Evolutionary conservation across 164 flowering plant species (phyloP).

Genomic region (Tetracentron sinense): DNA sequence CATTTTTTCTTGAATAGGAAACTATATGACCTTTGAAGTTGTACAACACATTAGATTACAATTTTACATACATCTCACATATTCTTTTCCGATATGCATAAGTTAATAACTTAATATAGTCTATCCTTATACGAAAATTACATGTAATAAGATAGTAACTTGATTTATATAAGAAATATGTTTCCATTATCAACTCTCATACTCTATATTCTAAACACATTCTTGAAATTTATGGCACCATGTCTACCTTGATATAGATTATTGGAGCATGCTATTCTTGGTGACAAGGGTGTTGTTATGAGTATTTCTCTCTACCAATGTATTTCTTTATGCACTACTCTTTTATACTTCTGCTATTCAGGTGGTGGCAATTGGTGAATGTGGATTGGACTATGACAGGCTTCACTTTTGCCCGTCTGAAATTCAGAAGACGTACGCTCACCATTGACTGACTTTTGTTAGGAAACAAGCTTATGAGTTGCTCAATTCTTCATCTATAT

Average conservation of each 20-base stretch:
- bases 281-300: not conserved
- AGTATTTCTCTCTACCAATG: not conserved
- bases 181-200: not conserved
- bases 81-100: not conserved
- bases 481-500: not conserved
- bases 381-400: slow-evolving; percentile 96
- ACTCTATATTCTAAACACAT: too few relatives aligned
- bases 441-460: not conserved
- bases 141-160: not conserved
- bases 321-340: not conserved
- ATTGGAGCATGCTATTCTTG: not conserved
- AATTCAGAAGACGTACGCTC: slow-evolving; percentile 78
- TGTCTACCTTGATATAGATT: not conserved
- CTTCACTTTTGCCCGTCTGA: slow-evolving; percentile 93
- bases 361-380: slow-evolving; percentile 99
- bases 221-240: not conserved
- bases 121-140: not conserved
- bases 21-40: too few relatives aligned
- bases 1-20: too few relatives aligned
- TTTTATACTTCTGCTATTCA: slow-evolving; percentile 17
- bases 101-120: too few relatives aligned
- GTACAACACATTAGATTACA: too few relatives aligned
- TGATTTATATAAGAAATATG: not conserved
- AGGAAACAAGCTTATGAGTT: not conserved
- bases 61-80: not conserved